Evolutionary conservation across 345 rosid genomes (phyloP).

Genomic region (Bruguiera parviflora): DNA sequence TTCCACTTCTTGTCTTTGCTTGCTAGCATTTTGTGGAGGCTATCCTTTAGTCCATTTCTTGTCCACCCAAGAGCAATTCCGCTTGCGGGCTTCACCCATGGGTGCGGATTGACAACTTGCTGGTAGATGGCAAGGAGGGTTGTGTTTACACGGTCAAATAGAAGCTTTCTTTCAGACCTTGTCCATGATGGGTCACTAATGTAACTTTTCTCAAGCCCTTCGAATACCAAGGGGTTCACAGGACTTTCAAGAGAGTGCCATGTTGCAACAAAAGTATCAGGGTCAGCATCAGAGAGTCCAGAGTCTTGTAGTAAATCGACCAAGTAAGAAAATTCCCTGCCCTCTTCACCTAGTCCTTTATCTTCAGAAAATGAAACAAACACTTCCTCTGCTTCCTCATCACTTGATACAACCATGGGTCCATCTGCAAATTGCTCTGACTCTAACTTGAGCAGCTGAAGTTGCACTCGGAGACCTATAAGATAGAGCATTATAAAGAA

Average conservation of each 20-base stretch:
- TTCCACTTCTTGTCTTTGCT: conserved; percentile 35
- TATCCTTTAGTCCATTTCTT: conserved; percentile 40
- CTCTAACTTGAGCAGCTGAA: conserved; percentile 76
- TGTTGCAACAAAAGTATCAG: conserved; percentile 39
- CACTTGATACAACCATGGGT: conserved; percentile 58
- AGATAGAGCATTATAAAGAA: neutral
- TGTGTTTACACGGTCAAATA: conserved; percentile 61
- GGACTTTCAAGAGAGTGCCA: conserved; percentile 58
- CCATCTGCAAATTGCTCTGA: conserved; percentile 68
- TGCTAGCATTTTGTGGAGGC: conserved; percentile 36
- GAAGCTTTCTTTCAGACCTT: conserved; percentile 59
- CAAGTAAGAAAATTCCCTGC: conserved; percentile 55
- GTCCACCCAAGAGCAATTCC: conserved; percentile 34
- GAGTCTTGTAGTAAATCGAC: conserved; percentile 47
- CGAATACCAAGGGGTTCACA: conserved; percentile 53
- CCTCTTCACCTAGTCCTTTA: conserved; percentile 37
- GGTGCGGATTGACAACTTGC: conserved; percentile 45
- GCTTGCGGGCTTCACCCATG: conserved; percentile 47
- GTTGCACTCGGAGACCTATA: conserved; percentile 90
- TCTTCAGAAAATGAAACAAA: conserved; percentile 30
- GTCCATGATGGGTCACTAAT: conserved; percentile 29
- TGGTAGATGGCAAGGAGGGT: conserved; percentile 47
- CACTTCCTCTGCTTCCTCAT: conserved; percentile 53
- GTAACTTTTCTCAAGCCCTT: conserved; percentile 72
- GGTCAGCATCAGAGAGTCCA: conserved; percentile 43